Evolutionary conservation across 192 early-diverging fungal species (phyloP).

Genomic region (Coemansia guatemalensis): DNA sequence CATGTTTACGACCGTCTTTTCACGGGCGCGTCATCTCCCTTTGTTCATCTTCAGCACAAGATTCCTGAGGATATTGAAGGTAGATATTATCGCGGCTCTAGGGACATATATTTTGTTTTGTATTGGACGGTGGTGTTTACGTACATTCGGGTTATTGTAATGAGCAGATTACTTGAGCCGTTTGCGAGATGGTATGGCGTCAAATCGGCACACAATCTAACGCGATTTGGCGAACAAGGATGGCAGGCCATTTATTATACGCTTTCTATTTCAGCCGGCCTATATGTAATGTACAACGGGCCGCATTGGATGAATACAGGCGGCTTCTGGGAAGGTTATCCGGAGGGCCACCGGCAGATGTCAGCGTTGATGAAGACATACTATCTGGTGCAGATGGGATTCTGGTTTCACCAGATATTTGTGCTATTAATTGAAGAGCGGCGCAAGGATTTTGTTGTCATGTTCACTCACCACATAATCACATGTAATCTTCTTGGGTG

Average conservation of each 20-base stretch:
- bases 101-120: conserved; percentile 51
- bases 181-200: conserved; percentile 40
- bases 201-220: conserved; percentile 32
- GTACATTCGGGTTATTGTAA: conserved; percentile 57
- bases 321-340: conserved; percentile 71
- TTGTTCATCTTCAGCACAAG: conserved; percentile 40
- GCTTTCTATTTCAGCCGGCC: conserved; percentile 60
- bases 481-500: conserved; percentile 65
- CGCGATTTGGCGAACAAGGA: conserved; percentile 71
- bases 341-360: conserved; percentile 59
- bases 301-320: conserved; percentile 73
- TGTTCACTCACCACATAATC: conserved; percentile 76
- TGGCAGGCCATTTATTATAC: conserved; percentile 67
- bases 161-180: conserved; percentile 42
- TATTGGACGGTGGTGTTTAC: conserved; percentile 72
- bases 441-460: conserved; percentile 71
- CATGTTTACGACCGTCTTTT: conserved; percentile 24
- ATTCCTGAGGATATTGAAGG: conserved; percentile 40
- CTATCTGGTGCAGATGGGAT: conserved; percentile 74
- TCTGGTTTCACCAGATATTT: conserved; percentile 79
- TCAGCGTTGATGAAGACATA: conserved; percentile 64
- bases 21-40: conserved; percentile 19
- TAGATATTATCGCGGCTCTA: conserved; percentile 35
- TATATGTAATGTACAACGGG: conserved; percentile 66
- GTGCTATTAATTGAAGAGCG: conserved; percentile 69